phyloP scores from a whole-genome alignment of 2,329 filamentous ascomycete species.

The Verticillium longisporum region DNA sequence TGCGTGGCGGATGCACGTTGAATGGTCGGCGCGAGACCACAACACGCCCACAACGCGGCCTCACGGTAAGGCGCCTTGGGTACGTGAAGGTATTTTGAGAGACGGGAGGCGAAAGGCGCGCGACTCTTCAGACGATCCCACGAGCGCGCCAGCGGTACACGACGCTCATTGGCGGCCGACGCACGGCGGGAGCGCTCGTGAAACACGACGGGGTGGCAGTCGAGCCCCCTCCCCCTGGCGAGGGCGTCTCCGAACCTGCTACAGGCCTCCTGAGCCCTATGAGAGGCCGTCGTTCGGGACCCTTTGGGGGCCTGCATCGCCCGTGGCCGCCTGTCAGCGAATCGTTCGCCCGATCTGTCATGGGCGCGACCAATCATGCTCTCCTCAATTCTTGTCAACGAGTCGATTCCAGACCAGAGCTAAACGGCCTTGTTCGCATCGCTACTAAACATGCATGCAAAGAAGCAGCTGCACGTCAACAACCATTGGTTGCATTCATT shows the following conservation, averaged over 20 bases:
- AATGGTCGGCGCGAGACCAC: background rate
- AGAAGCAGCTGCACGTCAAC: too few species aligned
- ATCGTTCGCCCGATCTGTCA: background rate
- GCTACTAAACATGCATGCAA: too few species aligned
- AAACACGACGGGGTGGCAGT: background rate
- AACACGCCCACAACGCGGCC: background rate
- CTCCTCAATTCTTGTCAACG: background rate
- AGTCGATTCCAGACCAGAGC: background rate
- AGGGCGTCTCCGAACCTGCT: background rate
- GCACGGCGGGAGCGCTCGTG: background rate
- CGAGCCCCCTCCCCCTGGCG: background rate
- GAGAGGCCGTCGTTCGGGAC: background rate
- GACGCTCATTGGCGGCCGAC: background rate
- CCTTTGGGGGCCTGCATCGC: background rate
- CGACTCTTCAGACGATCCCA: background rate
- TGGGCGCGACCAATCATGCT: background rate
- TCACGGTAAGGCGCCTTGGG: background rate
- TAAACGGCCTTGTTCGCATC: too few species aligned
- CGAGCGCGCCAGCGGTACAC: background rate
- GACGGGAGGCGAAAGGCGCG: background rate
- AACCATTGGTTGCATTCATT: too few species aligned
- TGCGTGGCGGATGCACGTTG: background rate
- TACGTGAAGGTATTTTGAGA: background rate
- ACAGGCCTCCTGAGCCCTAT: background rate
- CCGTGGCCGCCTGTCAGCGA: conserved; percentile 4